These are phyloP conservation scores for Picea sitchensis DNA, from an alignment of 75 land plant species.

Conservation along the genomic window DNA sequence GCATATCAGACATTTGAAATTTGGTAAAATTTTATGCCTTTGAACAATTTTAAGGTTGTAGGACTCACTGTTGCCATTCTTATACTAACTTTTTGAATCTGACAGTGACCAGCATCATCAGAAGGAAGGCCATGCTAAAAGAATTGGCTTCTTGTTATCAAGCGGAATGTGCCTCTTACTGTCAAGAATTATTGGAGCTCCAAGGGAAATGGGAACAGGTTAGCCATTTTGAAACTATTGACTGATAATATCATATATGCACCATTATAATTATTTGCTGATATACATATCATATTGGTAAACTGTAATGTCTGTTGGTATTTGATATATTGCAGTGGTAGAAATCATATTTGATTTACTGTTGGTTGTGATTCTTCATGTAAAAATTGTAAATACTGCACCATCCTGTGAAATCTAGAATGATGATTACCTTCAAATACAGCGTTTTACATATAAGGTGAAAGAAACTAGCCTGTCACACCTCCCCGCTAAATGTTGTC, in stretches of 20 bases:
- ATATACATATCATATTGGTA: background rate
- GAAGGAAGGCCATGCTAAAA: constrained; percentile 73
- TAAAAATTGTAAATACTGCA: background rate
- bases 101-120: constrained; percentile 65
- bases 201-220: constrained; percentile 76
- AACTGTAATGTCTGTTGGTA: background rate
- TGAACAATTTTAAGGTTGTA: background rate
- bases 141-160: constrained; percentile 78
- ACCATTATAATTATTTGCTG: background rate
- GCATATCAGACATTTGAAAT: too few relatives aligned
- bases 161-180: constrained; percentile 64
- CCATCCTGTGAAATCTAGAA: background rate
- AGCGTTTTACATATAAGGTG: background rate
- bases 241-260: background rate
- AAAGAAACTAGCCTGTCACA: background rate
- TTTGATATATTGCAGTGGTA: background rate
- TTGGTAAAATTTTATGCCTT: background rate
- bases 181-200: constrained; percentile 61
- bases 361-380: too few relatives aligned
- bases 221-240: background rate
- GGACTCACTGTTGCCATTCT: background rate
- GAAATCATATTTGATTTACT: background rate
- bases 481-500: background rate
- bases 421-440: background rate
- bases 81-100: background rate